Evolutionary conservation across 345 rosid species (phyloP), one percentile per base, ranked within the genome.

Genomic region (Alliaria petiolata): DNA sequence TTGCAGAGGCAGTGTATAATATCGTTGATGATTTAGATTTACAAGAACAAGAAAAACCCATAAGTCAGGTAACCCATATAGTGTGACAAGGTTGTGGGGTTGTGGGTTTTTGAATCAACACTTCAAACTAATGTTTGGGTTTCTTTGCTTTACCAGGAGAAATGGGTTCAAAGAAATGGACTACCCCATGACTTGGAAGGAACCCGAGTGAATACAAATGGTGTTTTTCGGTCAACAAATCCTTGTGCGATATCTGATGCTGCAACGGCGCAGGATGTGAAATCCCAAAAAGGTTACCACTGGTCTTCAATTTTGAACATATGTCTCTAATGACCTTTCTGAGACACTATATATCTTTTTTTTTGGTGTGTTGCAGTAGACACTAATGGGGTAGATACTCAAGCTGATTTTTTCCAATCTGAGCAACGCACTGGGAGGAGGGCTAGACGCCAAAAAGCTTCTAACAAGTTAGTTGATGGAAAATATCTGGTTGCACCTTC

Each of bases 361-460:
- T 64, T 14, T 31, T 0, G 25, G 4, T 22, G 7, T 54, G 54
- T 56, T 78, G 72, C 81, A 86, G 87, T 79, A 61, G 63, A 71
- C 39, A 59, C 82, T 65, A 80, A 79, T 47, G 83, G 81, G 59
- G 70, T 69, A 62, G 57, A 74, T 77, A 43, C 55, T 7, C 85
- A 83, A 74, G 86, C 76, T 82, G 85, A 80, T 58, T 47, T 71
- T 69, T 62, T 84, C 54, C 76, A 70, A 36, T 73, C 83, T 65
- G 92, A 86, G 43, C 75, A 82, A 70, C 75, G 83, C 28, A 35
- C 81, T 7, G 93, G 90, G 80, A 85, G 90, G 85, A 89, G 79
- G 77, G 64, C 85, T 69, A 88, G 96, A 80, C 89, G 95, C 54
- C 93, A 85, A 62, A 95, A 78, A 81, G 83, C 76, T 81, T 82